Conservation (phyloP, 176 grass and related monocot genomes). For the Aechmea fasciata region DNA sequence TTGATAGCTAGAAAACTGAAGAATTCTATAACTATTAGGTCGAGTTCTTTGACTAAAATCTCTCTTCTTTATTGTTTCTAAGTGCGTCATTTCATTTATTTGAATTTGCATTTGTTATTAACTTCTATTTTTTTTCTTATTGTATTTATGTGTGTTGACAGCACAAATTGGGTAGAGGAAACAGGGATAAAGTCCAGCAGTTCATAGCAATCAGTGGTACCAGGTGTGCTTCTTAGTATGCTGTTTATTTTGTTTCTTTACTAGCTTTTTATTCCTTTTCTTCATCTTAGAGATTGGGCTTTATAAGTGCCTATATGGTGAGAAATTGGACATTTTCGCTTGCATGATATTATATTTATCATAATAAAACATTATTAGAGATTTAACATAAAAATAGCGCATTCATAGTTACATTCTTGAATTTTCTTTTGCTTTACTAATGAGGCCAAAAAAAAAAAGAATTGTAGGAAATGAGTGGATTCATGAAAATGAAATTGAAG, state of each 20-base stretch:
- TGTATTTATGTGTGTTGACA: slow-evolving; percentile 18
- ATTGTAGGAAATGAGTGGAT: too few species aligned
- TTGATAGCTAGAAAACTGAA: too few species aligned
- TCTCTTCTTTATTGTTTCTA: neutral
- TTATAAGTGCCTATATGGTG: neutral
- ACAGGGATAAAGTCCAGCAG: slow-evolving; percentile 95
- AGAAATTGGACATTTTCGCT: too few species aligned
- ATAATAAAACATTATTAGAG: too few species aligned
- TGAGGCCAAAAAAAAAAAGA: too few species aligned
- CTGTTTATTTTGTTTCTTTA: neutral
- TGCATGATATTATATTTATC: too few species aligned
- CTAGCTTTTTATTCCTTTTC: neutral
- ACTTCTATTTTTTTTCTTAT: neutral
- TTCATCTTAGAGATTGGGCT: neutral
- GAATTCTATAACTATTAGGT: too few species aligned
- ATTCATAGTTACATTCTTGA: too few species aligned
- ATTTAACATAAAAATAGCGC: too few species aligned
- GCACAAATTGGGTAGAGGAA: slow-evolving; percentile 97
- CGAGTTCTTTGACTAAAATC: too few species aligned
- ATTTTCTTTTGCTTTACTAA: too few species aligned
- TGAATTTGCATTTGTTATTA: neutral
- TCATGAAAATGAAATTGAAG: too few species aligned
- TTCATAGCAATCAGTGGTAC: slow-evolving; percentile 96
- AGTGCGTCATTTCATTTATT: neutral
- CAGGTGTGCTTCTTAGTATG: slow-evolving; percentile 32